Conservation (phyloP, 805 yeast genomes). For the Wickerhamomyces sydowiorum region DNA sequence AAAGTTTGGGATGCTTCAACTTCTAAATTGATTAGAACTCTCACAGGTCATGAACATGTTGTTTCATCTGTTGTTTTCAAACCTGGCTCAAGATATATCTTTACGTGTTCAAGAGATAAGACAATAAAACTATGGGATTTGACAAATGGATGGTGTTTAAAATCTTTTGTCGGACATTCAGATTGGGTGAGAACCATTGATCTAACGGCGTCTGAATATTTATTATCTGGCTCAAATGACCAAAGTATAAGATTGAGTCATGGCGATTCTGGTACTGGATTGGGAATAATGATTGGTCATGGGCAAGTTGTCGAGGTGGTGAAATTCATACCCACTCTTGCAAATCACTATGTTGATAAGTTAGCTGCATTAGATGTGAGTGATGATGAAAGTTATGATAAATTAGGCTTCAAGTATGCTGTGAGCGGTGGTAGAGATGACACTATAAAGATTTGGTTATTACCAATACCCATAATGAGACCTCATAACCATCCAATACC, state of each 20-base stretch:
- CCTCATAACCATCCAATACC: conserved; percentile 55
- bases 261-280: conserved; percentile 58
- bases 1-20: conserved; percentile 66
- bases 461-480: conserved; percentile 59
- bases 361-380: conserved; percentile 24
- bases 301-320: conserved; percentile 77
- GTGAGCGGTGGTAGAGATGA: conserved; percentile 80
- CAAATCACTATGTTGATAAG: conserved; percentile 44
- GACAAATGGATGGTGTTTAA: conserved; percentile 57
- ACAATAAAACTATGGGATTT: conserved; percentile 64
- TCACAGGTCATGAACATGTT: conserved; percentile 86
- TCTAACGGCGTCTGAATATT: conserved; percentile 44
- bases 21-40: conserved; percentile 50
- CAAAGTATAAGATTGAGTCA: conserved; percentile 66
- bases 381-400: conserved; percentile 22
- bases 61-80: conserved; percentile 60
- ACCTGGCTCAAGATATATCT: conserved; percentile 39
- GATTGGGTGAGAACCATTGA: conserved; percentile 83
- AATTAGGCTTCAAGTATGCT: conserved; percentile 63
- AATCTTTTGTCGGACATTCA: conserved; percentile 69
- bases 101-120: conserved; percentile 61
- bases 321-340: conserved; percentile 52
- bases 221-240: conserved; percentile 76
- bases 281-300: conserved; percentile 69
- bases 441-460: conserved; percentile 65